A percentile compares a stretch with the other conserved stretches of the same genome.
Evolutionary conservation across 345 rosid genomes (phyloP).

Genomic region (Dimocarpus longan): DNA sequence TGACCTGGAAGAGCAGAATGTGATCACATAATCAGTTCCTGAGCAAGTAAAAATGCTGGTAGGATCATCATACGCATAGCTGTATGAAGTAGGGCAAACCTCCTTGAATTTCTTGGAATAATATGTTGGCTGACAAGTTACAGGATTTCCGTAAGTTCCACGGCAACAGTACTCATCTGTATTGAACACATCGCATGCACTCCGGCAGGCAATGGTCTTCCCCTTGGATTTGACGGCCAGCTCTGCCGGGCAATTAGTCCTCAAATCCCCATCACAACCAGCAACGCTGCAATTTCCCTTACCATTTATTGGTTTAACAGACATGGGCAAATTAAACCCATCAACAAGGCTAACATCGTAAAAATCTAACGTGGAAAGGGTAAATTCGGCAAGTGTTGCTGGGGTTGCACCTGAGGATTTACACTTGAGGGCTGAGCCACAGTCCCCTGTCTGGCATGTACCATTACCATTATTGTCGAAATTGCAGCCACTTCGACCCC

Average conservation of each 20-base stretch:
- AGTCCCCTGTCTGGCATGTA: conserved; percentile 71
- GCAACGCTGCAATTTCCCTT: conserved; percentile 64
- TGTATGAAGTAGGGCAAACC: conserved; percentile 82
- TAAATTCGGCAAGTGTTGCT: conserved; percentile 82
- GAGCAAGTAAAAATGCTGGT: conserved; percentile 74
- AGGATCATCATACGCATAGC: conserved; percentile 92
- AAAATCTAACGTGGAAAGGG: conserved; percentile 49
- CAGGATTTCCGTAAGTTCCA: conserved; percentile 61
- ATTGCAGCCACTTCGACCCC: conserved; percentile 83
- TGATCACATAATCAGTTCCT: conserved; percentile 65
- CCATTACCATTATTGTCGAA: conserved; percentile 68
- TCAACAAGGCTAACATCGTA: conserved; percentile 96
- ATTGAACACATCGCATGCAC: conserved; percentile 89
- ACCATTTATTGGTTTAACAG: conserved; percentile 64
- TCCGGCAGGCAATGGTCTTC: conserved; percentile 65
- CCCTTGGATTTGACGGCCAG: conserved; percentile 59
- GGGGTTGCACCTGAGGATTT: conserved; percentile 64
- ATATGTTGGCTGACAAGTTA: conserved; percentile 60
- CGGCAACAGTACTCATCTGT: conserved; percentile 88
- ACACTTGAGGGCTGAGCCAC: conserved; percentile 67
- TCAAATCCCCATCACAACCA: conserved; percentile 67
- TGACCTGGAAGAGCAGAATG: conserved; percentile 74
- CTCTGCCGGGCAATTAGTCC: conserved; percentile 60
- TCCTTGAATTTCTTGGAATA: conserved; percentile 79
- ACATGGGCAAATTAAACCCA: conserved; percentile 78